Evolutionary conservation across 495 filamentous ascomycete genomes (phyloP).

Genomic region (Opeltia flavorubescens): DNA sequence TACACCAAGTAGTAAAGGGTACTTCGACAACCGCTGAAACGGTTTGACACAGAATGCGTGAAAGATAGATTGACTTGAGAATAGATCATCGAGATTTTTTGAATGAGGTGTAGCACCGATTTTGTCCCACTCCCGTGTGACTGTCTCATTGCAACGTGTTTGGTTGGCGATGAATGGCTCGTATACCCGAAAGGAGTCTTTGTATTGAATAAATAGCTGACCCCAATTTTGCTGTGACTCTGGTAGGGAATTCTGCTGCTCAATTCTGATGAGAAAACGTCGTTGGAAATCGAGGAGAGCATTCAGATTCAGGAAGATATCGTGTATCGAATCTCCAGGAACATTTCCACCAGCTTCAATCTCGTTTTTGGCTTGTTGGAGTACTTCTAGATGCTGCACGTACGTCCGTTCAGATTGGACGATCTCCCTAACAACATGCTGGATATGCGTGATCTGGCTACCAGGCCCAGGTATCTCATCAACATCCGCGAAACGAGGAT

Average conservation of each 20-base stretch:
- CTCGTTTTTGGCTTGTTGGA: conserved; percentile 84
- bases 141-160: conserved; percentile 35
- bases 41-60: conserved; percentile 91
- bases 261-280: conserved; percentile 84
- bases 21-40: conserved; percentile 89
- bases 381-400: conserved; percentile 90
- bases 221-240: conserved; percentile 82
- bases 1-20: conserved; percentile 80
- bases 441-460: conserved; percentile 55
- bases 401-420: conserved; percentile 94
- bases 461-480: conserved; percentile 11
- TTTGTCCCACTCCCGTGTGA: conserved; percentile 38
- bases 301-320: conserved; percentile 94
- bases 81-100: conserved; percentile 45
- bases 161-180: conserved; percentile 96
- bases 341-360: conserved; percentile 78
- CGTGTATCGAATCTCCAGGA: conserved; percentile 79
- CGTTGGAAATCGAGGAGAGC: conserved; percentile 88
- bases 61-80: conserved; percentile 44
- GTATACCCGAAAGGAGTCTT: conserved; percentile 77
- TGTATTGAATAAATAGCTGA: conserved; percentile 60
- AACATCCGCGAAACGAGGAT: conserved; percentile 23
- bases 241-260: conserved; percentile 78
- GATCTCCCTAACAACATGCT: conserved; percentile 79
- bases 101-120: conserved; percentile 40